These are phyloP conservation scores for Nasturtium officinale DNA, from an alignment of 345 rosid genomes.

Conservation along the genomic window DNA sequence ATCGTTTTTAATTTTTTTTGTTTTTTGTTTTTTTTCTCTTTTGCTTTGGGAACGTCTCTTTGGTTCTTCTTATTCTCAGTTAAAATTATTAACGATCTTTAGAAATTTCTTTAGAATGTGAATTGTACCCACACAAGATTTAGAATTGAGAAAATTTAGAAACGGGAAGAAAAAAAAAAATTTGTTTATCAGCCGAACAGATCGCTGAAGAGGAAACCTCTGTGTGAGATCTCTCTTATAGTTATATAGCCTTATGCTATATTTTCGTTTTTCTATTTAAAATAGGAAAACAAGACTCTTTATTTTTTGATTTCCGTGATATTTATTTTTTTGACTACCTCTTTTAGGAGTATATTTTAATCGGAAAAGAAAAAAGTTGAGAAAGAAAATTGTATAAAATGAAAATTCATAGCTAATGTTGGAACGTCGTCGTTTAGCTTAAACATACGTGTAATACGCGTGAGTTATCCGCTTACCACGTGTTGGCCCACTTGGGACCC, in stretches of 20 bases:
- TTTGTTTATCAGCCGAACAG: slow-evolving; percentile 35
- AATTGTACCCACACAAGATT: slow-evolving; percentile 37
- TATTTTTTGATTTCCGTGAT: slow-evolving; percentile 15
- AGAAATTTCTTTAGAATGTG: slow-evolving; percentile 32
- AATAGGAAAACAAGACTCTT: background rate
- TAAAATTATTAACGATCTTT: slow-evolving; percentile 1
- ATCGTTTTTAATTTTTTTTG: no score
- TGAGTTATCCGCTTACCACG: slow-evolving; percentile 38
- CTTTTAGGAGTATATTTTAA: background rate
- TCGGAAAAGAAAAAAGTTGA: background rate
- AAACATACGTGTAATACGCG: slow-evolving; percentile 31
- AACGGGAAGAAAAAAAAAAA: background rate
- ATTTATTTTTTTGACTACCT: background rate
- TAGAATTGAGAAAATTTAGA: slow-evolving; percentile 35
- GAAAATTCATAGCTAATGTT: background rate
- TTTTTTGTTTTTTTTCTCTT: background rate
- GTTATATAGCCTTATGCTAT: background rate
- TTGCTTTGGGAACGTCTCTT: background rate
- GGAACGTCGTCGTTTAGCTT: slow-evolving; percentile 34
- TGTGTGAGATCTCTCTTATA: slow-evolving; percentile 4
- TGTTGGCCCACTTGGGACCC: slow-evolving; percentile 34
- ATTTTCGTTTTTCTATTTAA: slow-evolving; percentile 31
- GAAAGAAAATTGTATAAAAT: background rate
- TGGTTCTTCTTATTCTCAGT: slow-evolving; percentile 24
- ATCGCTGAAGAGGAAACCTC: slow-evolving; percentile 25